Base-by-base conservation (phyloP, 1,284 basidiomycete species). In the Cronartium quercuum region DNA sequence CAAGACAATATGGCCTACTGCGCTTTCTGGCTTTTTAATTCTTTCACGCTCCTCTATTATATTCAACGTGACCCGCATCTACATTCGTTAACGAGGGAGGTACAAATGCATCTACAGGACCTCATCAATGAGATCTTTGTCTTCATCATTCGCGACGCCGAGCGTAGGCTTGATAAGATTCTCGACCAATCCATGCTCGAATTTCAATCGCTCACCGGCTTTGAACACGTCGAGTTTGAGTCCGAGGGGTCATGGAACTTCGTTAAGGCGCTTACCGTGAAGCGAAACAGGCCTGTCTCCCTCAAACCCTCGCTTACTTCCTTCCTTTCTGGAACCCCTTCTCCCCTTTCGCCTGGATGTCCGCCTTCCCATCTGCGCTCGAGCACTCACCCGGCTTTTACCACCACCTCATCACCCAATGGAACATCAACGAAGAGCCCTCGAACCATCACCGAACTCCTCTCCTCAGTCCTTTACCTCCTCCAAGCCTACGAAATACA, bases 61-160 rank as follows among this genome's bases (percentile, higher is more conserved):
- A 86, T 96, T 81, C 88, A 90, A 75, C 91, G 90, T 77, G 94
- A 97, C 34, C 76, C 78, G 3, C 66, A 77, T 18, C 76, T 80
- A 42, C 57, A 68, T 29, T 18, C 55, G 13, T 58, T 77, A 3
- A 78, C 78, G 9, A 9, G 21, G 6, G 60, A 40, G 13, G 76
- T 73, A 35, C 77, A 77, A 37, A 21, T 63, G 0, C 78, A 80
- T 68, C 66, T 92, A 62, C 89, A 91, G 81, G 92, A 95, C 83
- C 88, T 96, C 37, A 87, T 97, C 76, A 94, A 97, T 81, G 94
- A 94, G 60, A 90, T 97, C 66, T 95, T 81, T 92, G 95, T 98
- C 35, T 96, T 97, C 81, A 89, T 98, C 78, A 95, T 98, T 78
- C 90, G 95, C 65, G 89, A 92, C 76, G 90, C 91, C 6, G 95